Base-by-base conservation (phyloP, 176 grass and related monocot genomes). In the Juncus effusus region DNA sequence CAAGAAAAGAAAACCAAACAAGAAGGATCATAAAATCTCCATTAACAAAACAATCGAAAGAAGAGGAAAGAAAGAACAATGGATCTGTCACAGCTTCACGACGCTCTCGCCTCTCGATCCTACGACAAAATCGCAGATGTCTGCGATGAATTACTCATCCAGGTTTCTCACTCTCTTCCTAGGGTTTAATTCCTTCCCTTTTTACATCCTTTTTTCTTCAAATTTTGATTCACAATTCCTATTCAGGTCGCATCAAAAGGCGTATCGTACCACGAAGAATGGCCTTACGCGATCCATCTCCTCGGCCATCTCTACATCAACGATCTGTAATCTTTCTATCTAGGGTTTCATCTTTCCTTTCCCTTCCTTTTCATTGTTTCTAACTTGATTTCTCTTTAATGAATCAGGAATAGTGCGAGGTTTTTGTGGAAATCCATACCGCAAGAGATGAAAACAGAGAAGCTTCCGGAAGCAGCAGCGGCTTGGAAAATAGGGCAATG, bases 251-350 rank as follows among this genome's bases (percentile, higher is more conserved):
- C 80, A 47, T 80, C 85, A 65, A 77, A 38, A 40, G 83, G 94
- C 40, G 65, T 62, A 56, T 36, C 61, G 6, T 79, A 63, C 73
- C 78, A 80, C 36, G 94, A 93, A 14, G 85, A 80, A 9, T 99
- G 94, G 94, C 94, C 94, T 13, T 99, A 84, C 83, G 69, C 83
- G 1, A 73, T 99, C 64, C 94, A 99, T 77, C 89, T 93, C 40
- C 81, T 93, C 12, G 80, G 75, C 16, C 94, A 99, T 51, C 67
- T 99, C 80, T 90, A 74, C 65, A 28, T 82, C 54, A 77, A 87
- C 47, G 94, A 93, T 73, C 78, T 85, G 94, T 99, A 66, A 77
- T 56, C 39, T 36, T 15, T 65, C 13, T 28, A 49, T 40, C 0
- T 13, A 11, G 10, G 2, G 36, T 61, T 70, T 64, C 38, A 54